Evolutionary conservation across 371 early-diverging fungal species (phyloP), one percentile per base, ranked within the genome.

Genomic region (Circinella minor): DNA sequence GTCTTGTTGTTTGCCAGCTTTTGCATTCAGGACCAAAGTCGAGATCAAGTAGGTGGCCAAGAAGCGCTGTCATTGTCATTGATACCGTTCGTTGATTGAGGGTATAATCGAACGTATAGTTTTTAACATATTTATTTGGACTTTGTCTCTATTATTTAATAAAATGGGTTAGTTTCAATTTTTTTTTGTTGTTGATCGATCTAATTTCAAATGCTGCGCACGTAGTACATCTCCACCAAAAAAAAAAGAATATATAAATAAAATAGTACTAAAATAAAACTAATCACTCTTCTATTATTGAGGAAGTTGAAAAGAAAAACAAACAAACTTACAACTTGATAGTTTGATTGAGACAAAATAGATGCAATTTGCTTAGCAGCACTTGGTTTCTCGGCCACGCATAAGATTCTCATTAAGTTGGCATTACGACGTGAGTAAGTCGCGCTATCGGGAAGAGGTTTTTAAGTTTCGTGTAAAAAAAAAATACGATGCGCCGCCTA

Each of bases 321-420:
- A n/a, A n/a, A n/a, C n/a, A n/a, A 65, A 38, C 68, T 76, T 82
- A 89, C 88, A 11, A 72, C 71, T 48, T 66, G 63, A 46, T 55
- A 74, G 9, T 51, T 34, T 3, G 80, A 78, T 43, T 86, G 74
- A 0, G 95, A 91, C n/a, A 99, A 80, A 27, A 97, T 91, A 37
- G 82, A 77, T 3, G 96, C 88, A n/a, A 98, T 89, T n/a, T 93
- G 84, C 78, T 95, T 97, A 17, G 99, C 92, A 71, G 98, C 95
- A 61, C 96, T 93, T 46, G 98, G 98, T 82, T 99, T 99, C 77
- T 99, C 99, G 66, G 99, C 99, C 49, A 99, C 98, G 79, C 97
- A 96, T 49, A 98, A 79, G 36, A 94, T 82, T 71, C 81, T 84
- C 90, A 90, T 91, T 6, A 57, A 57, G 36, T 57, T 57, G 36